A percentile compares a stretch with the other conserved stretches of the same genome.
Evolutionary conservation across 1,139 yeast species (phyloP).

Genomic region (Zygotorulaspora mrakii): DNA sequence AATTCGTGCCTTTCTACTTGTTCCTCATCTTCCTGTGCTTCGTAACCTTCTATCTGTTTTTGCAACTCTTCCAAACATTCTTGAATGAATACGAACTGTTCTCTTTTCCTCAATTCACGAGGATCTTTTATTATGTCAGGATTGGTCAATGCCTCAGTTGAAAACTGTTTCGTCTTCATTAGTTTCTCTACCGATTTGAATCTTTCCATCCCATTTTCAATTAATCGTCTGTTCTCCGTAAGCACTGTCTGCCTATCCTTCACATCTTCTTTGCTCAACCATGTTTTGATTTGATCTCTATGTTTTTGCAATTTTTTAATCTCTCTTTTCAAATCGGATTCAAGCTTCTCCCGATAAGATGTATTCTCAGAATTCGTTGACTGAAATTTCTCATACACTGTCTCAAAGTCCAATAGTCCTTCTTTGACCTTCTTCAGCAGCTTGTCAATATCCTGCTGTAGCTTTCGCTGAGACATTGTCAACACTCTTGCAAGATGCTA

Average conservation of each 20-base stretch:
- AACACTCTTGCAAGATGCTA: background rate
- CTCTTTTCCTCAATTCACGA: constrained; percentile 74
- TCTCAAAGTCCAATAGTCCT: constrained; percentile 86
- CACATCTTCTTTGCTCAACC: constrained; percentile 90
- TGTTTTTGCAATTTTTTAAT: constrained; percentile 91
- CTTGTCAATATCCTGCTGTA: constrained; percentile 88
- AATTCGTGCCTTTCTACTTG: constrained; percentile 70
- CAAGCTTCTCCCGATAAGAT: constrained; percentile 91
- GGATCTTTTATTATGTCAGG: constrained; percentile 62
- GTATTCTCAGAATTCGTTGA: constrained; percentile 62
- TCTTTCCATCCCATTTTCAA: constrained; percentile 94
- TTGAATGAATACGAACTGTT: constrained; percentile 67
- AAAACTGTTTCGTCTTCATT: constrained; percentile 92
- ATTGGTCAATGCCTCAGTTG: constrained; percentile 86
- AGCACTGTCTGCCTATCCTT: constrained; percentile 77
- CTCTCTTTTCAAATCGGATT: constrained; percentile 89
- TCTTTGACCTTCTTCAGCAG: constrained; percentile 91
- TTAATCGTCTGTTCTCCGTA: constrained; percentile 74
- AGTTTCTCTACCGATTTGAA: constrained; percentile 93
- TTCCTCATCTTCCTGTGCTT: constrained; percentile 71
- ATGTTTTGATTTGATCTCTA: constrained; percentile 92
- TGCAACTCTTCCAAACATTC: constrained; percentile 77
- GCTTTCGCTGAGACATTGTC: constrained; percentile 61
- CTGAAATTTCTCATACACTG: constrained; percentile 79
- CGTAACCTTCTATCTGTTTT: constrained; percentile 75